Conservation (phyloP, 2,329 filamentous ascomycete genomes). For the Ascomycota sp. region DNA sequence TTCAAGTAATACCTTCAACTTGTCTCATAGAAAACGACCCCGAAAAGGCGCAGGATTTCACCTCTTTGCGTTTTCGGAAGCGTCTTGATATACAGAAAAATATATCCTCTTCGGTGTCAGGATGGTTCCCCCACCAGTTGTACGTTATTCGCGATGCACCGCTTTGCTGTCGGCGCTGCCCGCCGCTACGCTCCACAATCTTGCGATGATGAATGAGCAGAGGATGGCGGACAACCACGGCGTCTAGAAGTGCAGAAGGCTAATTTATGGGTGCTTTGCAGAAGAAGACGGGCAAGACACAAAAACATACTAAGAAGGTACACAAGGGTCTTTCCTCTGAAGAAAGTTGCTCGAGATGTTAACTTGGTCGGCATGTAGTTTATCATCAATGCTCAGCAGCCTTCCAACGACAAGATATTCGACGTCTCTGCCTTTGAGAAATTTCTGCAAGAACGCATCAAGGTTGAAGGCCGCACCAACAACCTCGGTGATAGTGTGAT, state of each 20-base stretch:
- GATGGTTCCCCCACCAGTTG: constrained; percentile 62
- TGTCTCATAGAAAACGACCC: constrained; percentile 2
- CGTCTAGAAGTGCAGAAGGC: constrained; percentile 64
- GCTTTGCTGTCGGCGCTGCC: constrained; percentile 78
- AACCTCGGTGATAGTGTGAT: constrained; percentile 89
- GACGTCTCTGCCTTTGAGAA: constrained; percentile 97
- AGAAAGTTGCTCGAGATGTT: no score
- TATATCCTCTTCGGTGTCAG: no score
- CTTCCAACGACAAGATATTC: constrained; percentile 99
- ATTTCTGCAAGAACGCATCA: constrained; percentile 99
- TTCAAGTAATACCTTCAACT: neutral
- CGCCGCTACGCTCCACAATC: no score
- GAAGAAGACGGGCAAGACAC: constrained; percentile 48
- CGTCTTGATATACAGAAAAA: no score
- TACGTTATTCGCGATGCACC: constrained; percentile 58
- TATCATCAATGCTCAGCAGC: constrained; percentile 98
- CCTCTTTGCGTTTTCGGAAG: constrained; percentile 33
- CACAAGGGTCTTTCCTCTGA: no score
- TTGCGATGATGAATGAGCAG: no score
- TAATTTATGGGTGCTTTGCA: constrained; percentile 44
- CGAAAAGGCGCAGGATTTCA: constrained; percentile 65
- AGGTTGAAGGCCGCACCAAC: constrained; percentile 94
- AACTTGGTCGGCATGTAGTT: no score
- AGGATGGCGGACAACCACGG: no score
- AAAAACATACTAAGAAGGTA: constrained; percentile 80